Evolutionary conservation across 192 early-diverging fungal genomes (phyloP).

Genomic region (Linnemannia schmuckeri): DNA sequence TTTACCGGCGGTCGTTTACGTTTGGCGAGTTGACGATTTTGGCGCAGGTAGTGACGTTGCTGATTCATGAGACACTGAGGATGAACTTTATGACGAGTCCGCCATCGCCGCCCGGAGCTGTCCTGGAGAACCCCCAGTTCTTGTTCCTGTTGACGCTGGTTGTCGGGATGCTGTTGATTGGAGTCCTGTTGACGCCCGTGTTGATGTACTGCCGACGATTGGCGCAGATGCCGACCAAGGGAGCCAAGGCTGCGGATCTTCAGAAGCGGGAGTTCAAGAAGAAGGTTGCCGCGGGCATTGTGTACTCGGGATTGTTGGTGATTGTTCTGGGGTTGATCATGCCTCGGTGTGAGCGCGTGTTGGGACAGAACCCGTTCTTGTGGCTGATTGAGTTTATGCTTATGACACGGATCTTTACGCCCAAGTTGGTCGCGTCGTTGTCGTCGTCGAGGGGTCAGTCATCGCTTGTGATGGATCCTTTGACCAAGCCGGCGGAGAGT

Average conservation of each 20-base stretch:
- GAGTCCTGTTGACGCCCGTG: constrained; percentile 64
- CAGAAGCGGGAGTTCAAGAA: constrained; percentile 53
- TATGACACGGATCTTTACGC: constrained; percentile 25
- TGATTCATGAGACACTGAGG: constrained; percentile 53
- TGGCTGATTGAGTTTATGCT: constrained; percentile 67
- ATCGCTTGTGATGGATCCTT: neutral
- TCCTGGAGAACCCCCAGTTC: constrained; percentile 50
- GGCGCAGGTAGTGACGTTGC: constrained; percentile 66
- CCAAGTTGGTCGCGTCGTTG: neutral
- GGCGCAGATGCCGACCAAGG: constrained; percentile 62
- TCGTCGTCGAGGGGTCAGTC: neutral
- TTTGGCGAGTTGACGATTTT: constrained; percentile 76
- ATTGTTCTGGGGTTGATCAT: constrained; percentile 68
- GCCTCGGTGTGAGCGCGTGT: constrained; percentile 63
- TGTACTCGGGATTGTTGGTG: constrained; percentile 55
- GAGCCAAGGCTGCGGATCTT: constrained; percentile 41
- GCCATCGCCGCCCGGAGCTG: constrained; percentile 11
- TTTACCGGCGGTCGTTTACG: constrained; percentile 71
- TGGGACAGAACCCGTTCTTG: constrained; percentile 75
- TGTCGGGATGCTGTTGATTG: constrained; percentile 79
- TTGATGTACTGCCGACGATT: constrained; percentile 63
- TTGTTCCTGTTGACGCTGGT: constrained; percentile 74
- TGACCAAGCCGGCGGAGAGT: neutral
- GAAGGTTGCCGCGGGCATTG: constrained; percentile 56
- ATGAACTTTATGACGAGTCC: constrained; percentile 26